A percentile compares a stretch with the other conserved stretches of the same genome.
These are phyloP conservation scores for Zalaria sp. DNA, from an alignment of 2,329 filamentous ascomycete species.

Conservation along the genomic window DNA sequence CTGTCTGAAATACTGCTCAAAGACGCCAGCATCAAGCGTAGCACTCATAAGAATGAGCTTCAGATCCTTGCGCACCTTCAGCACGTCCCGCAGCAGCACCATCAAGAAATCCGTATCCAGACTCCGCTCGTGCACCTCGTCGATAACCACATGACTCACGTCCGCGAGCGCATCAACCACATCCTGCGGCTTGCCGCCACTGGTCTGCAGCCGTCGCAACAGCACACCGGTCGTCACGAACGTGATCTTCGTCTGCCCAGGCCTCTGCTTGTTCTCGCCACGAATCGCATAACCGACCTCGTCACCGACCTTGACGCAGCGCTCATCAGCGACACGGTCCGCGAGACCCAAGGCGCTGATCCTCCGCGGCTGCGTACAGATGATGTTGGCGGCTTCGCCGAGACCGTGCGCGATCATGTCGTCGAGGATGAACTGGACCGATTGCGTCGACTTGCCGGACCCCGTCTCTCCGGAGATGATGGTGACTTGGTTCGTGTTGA, in stretches of 20 bases:
- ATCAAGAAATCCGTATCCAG: conserved; percentile 90
- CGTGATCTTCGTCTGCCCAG: conserved; percentile 67
- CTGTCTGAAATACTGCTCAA: conserved; percentile 63
- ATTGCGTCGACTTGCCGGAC: conserved; percentile 93
- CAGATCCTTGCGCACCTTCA: conserved; percentile 60
- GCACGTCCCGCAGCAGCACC: conserved; percentile 70
- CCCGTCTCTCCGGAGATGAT: conserved; percentile 97
- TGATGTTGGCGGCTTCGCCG: conserved; percentile 70
- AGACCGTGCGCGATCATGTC: conserved; percentile 67
- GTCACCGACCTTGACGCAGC: conserved; percentile 65
- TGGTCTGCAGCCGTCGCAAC: conserved; percentile 78
- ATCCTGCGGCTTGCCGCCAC: conserved; percentile 65
- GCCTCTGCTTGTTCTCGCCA: conserved; percentile 66
- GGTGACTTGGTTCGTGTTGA: conserved; percentile 69
- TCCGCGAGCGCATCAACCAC: conserved; percentile 71
- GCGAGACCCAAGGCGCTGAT: conserved; percentile 91
- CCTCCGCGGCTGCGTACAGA: conserved; percentile 88
- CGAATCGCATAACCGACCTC: conserved; percentile 89
- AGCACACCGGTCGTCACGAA: conserved; percentile 95
- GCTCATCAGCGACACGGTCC: conserved; percentile 85
- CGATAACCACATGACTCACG: conserved; percentile 87
- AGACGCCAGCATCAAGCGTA: conserved; percentile 77
- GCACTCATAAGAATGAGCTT: conserved; percentile 94
- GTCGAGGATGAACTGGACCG: conserved; percentile 89
- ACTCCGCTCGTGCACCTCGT: conserved; percentile 92